Base-by-base conservation (phyloP, 768 basidiomycete genomes). In the Flagelloscypha sp. region DNA sequence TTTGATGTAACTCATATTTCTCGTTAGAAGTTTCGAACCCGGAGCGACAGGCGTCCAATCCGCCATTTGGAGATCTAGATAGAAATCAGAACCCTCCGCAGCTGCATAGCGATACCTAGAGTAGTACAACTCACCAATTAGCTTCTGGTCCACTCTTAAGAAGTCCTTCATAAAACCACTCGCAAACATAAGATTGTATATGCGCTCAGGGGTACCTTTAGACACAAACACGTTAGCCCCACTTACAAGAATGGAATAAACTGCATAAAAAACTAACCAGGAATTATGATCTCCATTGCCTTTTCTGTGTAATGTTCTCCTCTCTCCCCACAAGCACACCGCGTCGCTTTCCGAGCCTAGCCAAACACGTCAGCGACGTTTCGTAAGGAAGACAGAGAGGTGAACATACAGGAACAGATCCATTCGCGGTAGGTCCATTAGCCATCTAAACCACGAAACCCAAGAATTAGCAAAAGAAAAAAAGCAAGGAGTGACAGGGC, bases 1-100 rank as follows among this genome's bases (percentile, higher is more conserved):
- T 55, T 94, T 97, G 62, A 97, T 93, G 58, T 98, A 99, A 18
- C 88, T 88, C 79, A 93, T 90, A 44, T 89, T 86, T 7, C 94
- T 75, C 18, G 78, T 68, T 7, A 95, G 74, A 25, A 88, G 70
- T 37, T 79, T 74, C 22, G 79, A 74, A 10, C 69, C 75, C 0
- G 72, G 63, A 0, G 61, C 49, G 4, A 65, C 63, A 0, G 94
- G 92, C 12, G 73, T 63, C 95, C 95, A 98, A 54, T 98, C 95
- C 4, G 90, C 84, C 49, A 90, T 87, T 57, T 99, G 92, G 36
- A 99, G 74, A 45, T 97, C 94, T 98, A 41, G 27, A 18, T 3
- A 13, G 15, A n/a, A 7, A 30, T 29, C 2, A 28, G 20, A 15
- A 6, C 9, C 5, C n/a, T 24, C 10, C 7, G 27, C 18, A 7